A percentile compares a stretch with the other conserved stretches of the same genome.
Conservation (phyloP, 768 basidiomycete genomes). For the Boletus vinaceobasis region DNA sequence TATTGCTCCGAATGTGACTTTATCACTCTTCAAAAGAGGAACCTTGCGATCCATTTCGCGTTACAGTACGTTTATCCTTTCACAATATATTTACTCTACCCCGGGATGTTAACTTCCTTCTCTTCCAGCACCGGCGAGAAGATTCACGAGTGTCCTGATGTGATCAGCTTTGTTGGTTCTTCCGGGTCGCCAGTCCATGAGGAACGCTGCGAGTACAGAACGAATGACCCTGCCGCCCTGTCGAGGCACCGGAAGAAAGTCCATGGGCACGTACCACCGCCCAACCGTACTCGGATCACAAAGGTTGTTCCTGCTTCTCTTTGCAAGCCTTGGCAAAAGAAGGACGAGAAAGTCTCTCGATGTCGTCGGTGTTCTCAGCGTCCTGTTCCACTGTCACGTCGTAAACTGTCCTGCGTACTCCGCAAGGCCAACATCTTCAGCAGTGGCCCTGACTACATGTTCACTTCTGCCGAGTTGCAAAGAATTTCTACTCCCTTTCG, state of each 20-base stretch:
- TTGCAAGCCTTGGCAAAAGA: neutral
- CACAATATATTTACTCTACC: neutral
- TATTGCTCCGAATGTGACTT: conserved; percentile 17
- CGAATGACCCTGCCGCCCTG: conserved; percentile 25
- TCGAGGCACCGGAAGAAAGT: conserved; percentile 23
- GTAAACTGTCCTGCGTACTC: neutral
- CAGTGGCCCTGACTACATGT: neutral
- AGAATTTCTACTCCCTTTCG: neutral
- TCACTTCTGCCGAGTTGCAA: neutral
- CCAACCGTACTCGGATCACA: neutral
- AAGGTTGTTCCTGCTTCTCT: neutral
- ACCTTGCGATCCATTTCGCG: conserved; percentile 18
- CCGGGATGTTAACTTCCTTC: neutral
- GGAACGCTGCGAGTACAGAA: conserved; percentile 18
- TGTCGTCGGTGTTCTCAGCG: neutral
- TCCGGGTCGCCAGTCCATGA: neutral
- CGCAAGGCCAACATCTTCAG: neutral
- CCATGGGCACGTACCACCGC: conserved; percentile 21
- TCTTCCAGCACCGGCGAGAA: conserved; percentile 23
- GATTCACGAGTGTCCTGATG: conserved; percentile 14
- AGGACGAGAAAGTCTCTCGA: neutral
- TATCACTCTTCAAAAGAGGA: conserved; percentile 18
- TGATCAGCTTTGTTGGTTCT: neutral
- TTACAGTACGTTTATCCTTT: conserved; percentile 14
- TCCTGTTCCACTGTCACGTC: neutral